Evolutionary conservation across 441 rosid species (phyloP).

Genomic region (Rhodomyrtus psidioides): DNA sequence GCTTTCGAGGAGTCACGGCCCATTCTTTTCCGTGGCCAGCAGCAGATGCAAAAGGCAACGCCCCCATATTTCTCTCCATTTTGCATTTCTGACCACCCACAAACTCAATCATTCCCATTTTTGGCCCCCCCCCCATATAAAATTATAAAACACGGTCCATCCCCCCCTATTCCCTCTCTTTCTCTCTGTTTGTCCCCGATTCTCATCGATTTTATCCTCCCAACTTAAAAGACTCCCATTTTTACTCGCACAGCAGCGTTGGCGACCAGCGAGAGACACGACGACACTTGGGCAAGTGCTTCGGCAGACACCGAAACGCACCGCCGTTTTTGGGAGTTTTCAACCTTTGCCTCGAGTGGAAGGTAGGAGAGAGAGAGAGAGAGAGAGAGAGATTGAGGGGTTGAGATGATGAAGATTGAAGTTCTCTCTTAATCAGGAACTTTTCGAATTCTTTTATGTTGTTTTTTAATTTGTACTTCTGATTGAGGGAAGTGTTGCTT

Average conservation of each 20-base stretch:
- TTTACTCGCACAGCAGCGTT: neutral
- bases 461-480: neutral
- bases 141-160: neutral
- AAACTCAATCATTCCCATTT: neutral
- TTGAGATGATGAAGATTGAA: neutral
- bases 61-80: neutral
- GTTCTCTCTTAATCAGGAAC: neutral
- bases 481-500: neutral
- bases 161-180: neutral
- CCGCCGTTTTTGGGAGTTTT: neutral
- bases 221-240: neutral
- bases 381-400: neutral
- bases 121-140: neutral
- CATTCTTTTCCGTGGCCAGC: neutral
- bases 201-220: neutral
- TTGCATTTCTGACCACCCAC: neutral
- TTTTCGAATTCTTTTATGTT: neutral
- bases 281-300: neutral
- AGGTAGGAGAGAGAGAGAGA: neutral
- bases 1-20: neutral
- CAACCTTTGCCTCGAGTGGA: neutral
- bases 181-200: neutral
- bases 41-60: neutral
- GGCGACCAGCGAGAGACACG: neutral
- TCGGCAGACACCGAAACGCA: neutral